Evolutionary conservation across 768 basidiomycete genomes (phyloP), one percentile per base, ranked within the genome.

Genomic region (Mycena indigotica): DNA sequence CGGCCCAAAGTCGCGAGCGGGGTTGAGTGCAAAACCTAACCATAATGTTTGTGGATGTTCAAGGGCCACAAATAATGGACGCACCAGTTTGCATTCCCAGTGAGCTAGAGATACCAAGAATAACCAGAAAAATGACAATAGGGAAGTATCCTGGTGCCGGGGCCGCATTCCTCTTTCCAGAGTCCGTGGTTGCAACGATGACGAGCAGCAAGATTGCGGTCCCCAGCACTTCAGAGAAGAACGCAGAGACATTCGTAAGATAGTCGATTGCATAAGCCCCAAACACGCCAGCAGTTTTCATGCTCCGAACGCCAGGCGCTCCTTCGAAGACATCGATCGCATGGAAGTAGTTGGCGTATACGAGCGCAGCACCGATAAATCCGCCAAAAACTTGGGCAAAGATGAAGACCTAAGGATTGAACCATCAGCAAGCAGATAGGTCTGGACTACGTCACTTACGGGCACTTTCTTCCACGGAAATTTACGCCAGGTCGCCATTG

Each of bases 401-500:
- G 53, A 84, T 74, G 66, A 80, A 86, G 32, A 40, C 50, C 61
- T 59, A 39, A 5, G 25, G 19, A 6, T 4, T 48, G 53, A 5
- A 16, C 24, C 12, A 25, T 38, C 10, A 10, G 12, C 39, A 23
- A 32, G 29, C 19, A 24, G 39, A 3, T 17, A 53, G 13, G 50
- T 38, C 6, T 16, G 21, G 16, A 2, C 24, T 26, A 19, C n/a
- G 12, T 44, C 21, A 23, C 54, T 52, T 52, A 62, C 70, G 0
- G 84, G 84, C 1, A 83, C 84, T 57, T 86, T 86, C 57, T 75
- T 73, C 78, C 81, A 80, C 2, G 84, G 82, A 66, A 86, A 85
- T 54, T 69, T 70, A 55, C 84, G 81, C 67, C 81, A 75, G 17
- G 78, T 69, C 8, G 80, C 81, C 52, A 65, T 57, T 13, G 59